Conservation (phyloP, 2,329 filamentous ascomycete genomes). For the Neofusicoccum ribis region DNA sequence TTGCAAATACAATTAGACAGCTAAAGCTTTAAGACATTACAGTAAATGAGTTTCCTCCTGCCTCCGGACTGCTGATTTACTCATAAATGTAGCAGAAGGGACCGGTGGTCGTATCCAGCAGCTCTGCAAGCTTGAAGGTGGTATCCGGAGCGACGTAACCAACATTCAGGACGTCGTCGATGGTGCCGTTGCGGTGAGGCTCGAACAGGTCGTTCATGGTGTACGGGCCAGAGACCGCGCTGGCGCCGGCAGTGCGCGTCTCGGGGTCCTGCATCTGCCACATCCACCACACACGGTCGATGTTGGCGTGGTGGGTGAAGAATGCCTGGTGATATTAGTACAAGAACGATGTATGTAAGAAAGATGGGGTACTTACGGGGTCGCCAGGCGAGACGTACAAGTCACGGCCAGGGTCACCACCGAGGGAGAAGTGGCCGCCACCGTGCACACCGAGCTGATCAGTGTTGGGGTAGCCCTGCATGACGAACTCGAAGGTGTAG, state of each 20-base stretch:
- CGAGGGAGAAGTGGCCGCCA: conserved; percentile 49
- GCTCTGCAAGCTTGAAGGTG: conserved; percentile 36
- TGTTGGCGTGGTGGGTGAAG: conserved; percentile 47
- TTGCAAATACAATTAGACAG: not conserved
- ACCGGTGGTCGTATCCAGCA: conserved; percentile 45
- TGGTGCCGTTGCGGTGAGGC: conserved; percentile 45
- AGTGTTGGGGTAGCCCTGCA: conserved; percentile 39
- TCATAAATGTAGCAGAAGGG: conserved; percentile 51
- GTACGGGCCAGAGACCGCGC: conserved; percentile 38
- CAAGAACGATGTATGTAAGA: not conserved
- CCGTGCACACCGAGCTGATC: conserved; percentile 47
- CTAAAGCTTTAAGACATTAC: not conserved
- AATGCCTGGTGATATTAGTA: conserved; percentile 9
- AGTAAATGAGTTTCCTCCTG: not conserved
- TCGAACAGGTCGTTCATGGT: conserved; percentile 49
- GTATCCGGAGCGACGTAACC: conserved; percentile 26
- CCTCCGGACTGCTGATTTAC: not conserved
- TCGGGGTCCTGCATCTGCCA: conserved; percentile 51
- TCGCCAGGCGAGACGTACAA: conserved; percentile 49
- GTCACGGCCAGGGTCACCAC: conserved; percentile 49
- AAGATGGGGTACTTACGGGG: conserved; percentile 27
- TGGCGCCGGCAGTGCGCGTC: conserved; percentile 30
- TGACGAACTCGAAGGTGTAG: conserved; percentile 36
- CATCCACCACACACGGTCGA: conserved; percentile 52
- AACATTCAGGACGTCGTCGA: conserved; percentile 45